Base-by-base conservation (phyloP, 2,329 filamentous ascomycete species). In the Alternaria sp. region DNA sequence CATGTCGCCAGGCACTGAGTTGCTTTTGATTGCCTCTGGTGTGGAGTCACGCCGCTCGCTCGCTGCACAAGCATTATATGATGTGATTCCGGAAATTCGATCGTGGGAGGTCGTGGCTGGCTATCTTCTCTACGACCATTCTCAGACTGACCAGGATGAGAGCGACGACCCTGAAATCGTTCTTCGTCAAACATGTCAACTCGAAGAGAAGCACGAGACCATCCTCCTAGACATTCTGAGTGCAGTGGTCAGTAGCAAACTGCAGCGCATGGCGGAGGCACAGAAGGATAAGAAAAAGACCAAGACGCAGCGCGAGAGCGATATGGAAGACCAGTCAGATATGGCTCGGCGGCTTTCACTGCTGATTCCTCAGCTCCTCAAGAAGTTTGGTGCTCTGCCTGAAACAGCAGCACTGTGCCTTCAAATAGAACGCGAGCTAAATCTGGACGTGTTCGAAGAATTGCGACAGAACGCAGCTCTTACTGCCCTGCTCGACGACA, bases 91-190 rank as follows among this genome's bases (percentile, higher is more conserved):
- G 0, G 92, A 95, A 70, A 85, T 97, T 30, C 87, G 89, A 67
- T 89, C 93, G 59, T 99, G 95, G 95, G 92, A 97, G 74, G 86
- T 91, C 5, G 80, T 99, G 58, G 91, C 93, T 27, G 93, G 93
- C 16, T 99, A 97, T 77, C 85, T 99, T 7, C 84, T 99, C 2
- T 97, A 92, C 75, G 95, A 99, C 72, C 94, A 98, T 78, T 95
- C 93, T 0, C 74, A 77, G 30, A 74, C 72, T 20, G 65, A 81
- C 73, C 75, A 87, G 77, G 82, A 89, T 69, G 78, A 85, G 3
- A 85, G 86, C 49, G 85, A 86, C 28, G 87, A 89, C 61, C 80
- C 87, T 1, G 86, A 92, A 52, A 82, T 82, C 18, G 84, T 86
- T 27, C 86, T 96, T 52, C 92, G 91, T 71, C 86, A 87, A 62